A percentile compares a stretch with the other conserved stretches of the same genome.
phyloP scores from a whole-genome alignment of 306 rosid genomes.

The Morella rubra region DNA sequence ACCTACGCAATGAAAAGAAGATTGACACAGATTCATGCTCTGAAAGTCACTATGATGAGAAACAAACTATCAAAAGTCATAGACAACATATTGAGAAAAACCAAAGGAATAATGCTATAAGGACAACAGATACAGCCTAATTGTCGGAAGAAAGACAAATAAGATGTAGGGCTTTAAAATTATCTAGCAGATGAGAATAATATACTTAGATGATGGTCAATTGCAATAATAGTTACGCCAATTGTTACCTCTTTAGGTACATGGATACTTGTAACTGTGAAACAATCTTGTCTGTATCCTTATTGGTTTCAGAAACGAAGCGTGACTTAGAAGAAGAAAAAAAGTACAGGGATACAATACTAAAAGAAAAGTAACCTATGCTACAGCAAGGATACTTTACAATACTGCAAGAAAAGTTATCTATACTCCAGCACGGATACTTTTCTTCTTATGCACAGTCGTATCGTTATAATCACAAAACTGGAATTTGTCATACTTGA shows the following conservation, averaged over 20 bases:
- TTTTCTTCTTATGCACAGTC: too few relatives aligned
- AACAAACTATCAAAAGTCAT: too few relatives aligned
- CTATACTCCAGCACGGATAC: too few relatives aligned
- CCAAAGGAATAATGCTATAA: neutral
- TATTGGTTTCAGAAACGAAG: too few relatives aligned
- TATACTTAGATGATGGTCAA: neutral
- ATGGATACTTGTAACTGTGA: too few relatives aligned
- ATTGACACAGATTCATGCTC: constrained; percentile 1
- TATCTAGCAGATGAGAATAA: neutral
- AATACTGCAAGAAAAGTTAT: too few relatives aligned
- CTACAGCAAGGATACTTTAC: neutral
- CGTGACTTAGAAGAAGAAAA: too few relatives aligned
- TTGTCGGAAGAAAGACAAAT: neutral
- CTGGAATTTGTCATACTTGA: neutral
- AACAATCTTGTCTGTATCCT: too few relatives aligned
- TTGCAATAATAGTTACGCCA: neutral
- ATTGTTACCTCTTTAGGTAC: too few relatives aligned
- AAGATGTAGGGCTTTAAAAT: too few relatives aligned
- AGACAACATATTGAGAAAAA: too few relatives aligned
- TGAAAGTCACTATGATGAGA: constrained; percentile 1
- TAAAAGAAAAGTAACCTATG: neutral
- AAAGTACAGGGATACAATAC: neutral
- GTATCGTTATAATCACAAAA: too few relatives aligned
- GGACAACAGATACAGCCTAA: neutral
- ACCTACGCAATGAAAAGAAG: constrained; percentile 48